Conservation (phyloP, 139 green algal genomes). For the Astrephomene gubernaculifera region DNA sequence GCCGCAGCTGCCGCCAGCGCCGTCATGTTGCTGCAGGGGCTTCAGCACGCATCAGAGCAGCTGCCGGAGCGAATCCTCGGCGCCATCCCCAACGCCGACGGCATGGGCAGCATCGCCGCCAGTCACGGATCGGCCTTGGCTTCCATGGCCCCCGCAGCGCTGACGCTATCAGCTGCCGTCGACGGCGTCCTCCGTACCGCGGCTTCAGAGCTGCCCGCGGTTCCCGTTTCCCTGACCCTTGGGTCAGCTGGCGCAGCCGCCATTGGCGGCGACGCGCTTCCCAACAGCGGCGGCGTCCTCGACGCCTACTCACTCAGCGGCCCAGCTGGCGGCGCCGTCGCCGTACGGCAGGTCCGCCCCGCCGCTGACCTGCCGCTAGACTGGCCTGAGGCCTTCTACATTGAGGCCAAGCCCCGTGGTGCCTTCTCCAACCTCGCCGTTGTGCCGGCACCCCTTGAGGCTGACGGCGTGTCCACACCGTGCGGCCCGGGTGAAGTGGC, state of each 20-base stretch:
- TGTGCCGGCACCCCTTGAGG: slow-evolving; percentile 10
- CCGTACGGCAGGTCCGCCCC: background rate
- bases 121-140: background rate
- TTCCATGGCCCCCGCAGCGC: background rate
- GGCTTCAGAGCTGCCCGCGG: slow-evolving; percentile 44
- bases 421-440: slow-evolving; percentile 51
- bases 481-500: slow-evolving; percentile 55
- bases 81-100: background rate
- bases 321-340: background rate
- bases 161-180: slow-evolving; percentile 5
- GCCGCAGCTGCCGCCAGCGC: background rate
- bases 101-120: background rate
- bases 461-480: slow-evolving; percentile 27
- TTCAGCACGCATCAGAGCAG: background rate
- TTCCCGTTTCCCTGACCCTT: slow-evolving; percentile 4
- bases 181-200: slow-evolving; percentile 58
- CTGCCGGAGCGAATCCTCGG: background rate
- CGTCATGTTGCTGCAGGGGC: slow-evolving; percentile 30
- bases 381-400: slow-evolving; percentile 10
- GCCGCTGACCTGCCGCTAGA: background rate
- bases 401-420: slow-evolving; percentile 43
- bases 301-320: background rate
- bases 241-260: background rate
- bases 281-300: slow-evolving; percentile 7
- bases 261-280: background rate